Percentiles rank a stretch among this genome's conserved stretches.
These are phyloP conservation scores for Kodamaea fungicola DNA, from an alignment of 1,139 yeast species.

Conservation along the genomic window DNA sequence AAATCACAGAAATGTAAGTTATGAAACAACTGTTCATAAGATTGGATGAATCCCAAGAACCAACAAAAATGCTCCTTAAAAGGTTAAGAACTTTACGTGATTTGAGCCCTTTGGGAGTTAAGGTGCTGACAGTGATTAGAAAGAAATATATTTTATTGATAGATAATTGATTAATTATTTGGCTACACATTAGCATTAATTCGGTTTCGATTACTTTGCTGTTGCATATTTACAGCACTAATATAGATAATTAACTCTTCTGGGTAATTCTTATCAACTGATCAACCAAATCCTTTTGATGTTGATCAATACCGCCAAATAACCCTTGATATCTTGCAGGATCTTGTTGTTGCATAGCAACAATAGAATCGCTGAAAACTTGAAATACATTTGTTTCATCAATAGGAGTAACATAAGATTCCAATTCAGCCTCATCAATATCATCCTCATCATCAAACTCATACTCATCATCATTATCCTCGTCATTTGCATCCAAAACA, in stretches of 20 bases:
- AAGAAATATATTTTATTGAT: too few species aligned
- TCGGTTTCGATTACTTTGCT: background rate
- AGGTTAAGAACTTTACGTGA: background rate
- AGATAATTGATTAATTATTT: too few species aligned
- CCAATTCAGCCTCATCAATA: conserved; percentile 52
- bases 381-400: conserved; percentile 47
- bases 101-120: background rate
- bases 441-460: conserved; percentile 40
- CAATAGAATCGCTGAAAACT: conserved; percentile 34
- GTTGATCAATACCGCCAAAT: conserved; percentile 35
- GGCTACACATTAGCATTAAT: too few species aligned
- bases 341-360: conserved; percentile 28
- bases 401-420: conserved; percentile 51
- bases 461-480: conserved; percentile 25
- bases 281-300: conserved; percentile 31
- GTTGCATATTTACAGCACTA: background rate
- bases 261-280: conserved; percentile 23
- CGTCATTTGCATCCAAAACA: conserved; percentile 16
- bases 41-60: too few species aligned
- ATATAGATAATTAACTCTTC: background rate
- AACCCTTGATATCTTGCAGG: conserved; percentile 32
- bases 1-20: too few species aligned
- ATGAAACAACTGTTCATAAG: too few species aligned
- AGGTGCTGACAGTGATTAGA: background rate
- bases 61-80: too few species aligned